Evolutionary conservation across 2,329 filamentous ascomycete species (phyloP).

Genomic region (Tolypocladium amazonense): DNA sequence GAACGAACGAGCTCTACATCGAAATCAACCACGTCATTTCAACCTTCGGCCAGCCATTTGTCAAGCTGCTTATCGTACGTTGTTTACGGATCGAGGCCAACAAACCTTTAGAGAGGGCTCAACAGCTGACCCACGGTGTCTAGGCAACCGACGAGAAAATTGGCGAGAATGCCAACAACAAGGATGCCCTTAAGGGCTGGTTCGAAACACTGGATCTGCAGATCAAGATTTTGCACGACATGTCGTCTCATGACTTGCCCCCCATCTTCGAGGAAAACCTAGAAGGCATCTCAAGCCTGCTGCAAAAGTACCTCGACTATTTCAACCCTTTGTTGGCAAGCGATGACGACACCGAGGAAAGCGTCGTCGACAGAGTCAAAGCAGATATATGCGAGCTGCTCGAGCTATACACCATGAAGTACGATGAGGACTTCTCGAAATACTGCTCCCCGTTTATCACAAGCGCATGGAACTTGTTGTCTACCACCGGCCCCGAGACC

Average conservation of each 20-base stretch:
- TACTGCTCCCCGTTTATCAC: conserved; percentile 77
- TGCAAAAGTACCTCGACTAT: conserved; percentile 91
- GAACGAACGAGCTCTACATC: conserved; percentile 82
- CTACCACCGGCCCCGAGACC: conserved; percentile 72
- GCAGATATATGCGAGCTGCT: conserved; percentile 88
- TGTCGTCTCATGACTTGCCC: conserved; percentile 94
- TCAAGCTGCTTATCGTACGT: conserved; percentile 64
- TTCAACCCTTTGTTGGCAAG: conserved; percentile 74
- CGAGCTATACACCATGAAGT: conserved; percentile 87
- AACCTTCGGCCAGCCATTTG: conserved; percentile 75
- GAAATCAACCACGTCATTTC: conserved; percentile 93
- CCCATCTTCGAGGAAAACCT: conserved; percentile 91
- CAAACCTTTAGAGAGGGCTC: not conserved
- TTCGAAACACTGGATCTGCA: conserved; percentile 81
- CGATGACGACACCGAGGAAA: conserved; percentile 82
- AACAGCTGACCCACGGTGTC: not conserved
- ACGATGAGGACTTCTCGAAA: conserved; percentile 81
- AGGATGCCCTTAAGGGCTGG: conserved; percentile 61
- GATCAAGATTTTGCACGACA: conserved; percentile 87
- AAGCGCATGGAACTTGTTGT: conserved; percentile 85
- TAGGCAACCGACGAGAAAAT: conserved; percentile 62
- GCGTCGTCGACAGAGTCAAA: conserved; percentile 75
- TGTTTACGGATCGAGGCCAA: not conserved
- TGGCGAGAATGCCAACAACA: conserved; percentile 64
- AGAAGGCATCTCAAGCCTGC: conserved; percentile 59